A percentile compares a stretch with the other conserved stretches of the same genome.
Evolutionary conservation across 495 filamentous ascomycete genomes (phyloP).

Genomic region (Diplogelasinospora grovesii): DNA sequence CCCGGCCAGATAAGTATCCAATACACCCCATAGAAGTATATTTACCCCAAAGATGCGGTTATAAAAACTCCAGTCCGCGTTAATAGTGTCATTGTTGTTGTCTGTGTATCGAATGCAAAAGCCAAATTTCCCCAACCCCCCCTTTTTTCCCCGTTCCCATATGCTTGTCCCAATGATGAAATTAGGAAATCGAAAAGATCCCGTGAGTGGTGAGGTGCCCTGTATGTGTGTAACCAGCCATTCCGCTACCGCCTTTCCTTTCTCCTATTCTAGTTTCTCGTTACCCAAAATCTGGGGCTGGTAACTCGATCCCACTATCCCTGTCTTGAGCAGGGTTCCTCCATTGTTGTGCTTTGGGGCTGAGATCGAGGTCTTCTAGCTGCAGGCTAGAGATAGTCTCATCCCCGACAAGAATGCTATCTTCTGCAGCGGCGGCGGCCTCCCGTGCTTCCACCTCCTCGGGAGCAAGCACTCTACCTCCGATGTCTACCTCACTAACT

Average conservation of each 20-base stretch:
- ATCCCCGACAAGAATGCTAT: conserved; percentile 15
- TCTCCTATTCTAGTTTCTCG: conserved; percentile 2
- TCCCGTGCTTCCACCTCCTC: conserved; percentile 30
- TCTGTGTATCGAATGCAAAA: conserved; percentile 5
- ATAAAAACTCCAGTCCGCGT: background rate
- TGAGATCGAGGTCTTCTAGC: conserved; percentile 6
- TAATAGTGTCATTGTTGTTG: background rate
- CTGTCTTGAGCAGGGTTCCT: conserved; percentile 39
- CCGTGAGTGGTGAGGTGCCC: conserved; percentile 21
- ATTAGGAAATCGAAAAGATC: conserved; percentile 8
- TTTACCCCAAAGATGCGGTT: background rate
- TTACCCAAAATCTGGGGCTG: conserved; percentile 30
- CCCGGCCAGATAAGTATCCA: too few species aligned
- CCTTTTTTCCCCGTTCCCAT: background rate
- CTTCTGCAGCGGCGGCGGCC: conserved; percentile 25
- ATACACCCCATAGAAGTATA: background rate
- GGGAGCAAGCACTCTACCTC: conserved; percentile 69
- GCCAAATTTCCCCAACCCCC: conserved; percentile 5
- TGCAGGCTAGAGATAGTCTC: conserved; percentile 20
- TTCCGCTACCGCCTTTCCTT: conserved; percentile 1
- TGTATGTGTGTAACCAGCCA: background rate
- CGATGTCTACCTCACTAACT: conserved; percentile 69
- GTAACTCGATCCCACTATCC: conserved; percentile 47
- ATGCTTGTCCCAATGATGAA: conserved; percentile 6
- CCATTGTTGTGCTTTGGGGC: conserved; percentile 17